These are phyloP conservation scores for Botrytis pseudocinerea DNA, from an alignment of 2,329 filamentous ascomycete genomes.

Conservation along the genomic window DNA sequence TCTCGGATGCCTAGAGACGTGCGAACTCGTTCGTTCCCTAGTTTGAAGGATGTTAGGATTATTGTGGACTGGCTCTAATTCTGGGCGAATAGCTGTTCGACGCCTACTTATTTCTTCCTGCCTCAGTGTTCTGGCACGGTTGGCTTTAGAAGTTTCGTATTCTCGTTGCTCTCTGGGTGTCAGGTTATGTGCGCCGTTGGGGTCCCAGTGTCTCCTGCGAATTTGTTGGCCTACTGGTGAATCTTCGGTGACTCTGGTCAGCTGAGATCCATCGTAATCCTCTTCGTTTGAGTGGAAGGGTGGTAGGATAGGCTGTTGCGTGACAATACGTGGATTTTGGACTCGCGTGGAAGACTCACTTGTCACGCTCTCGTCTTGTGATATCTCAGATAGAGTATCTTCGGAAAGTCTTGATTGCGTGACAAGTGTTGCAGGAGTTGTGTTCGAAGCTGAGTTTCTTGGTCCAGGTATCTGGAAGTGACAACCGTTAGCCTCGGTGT, in stretches of 20 bases:
- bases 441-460: no score
- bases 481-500: background rate
- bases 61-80: background rate
- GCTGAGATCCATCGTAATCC: background rate
- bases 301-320: background rate
- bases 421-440: background rate
- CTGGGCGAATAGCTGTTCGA: background rate
- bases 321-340: background rate
- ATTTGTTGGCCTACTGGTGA: background rate
- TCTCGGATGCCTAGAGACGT: fast-evolving
- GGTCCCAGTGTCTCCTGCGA: background rate
- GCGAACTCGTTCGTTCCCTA: no score
- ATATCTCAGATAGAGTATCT: background rate
- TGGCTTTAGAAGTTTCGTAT: fast-evolving
- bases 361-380: background rate
- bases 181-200: background rate
- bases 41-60: background rate
- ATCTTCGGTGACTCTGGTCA: background rate
- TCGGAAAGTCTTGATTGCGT: background rate
- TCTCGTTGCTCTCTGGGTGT: background rate
- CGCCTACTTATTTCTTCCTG: background rate
- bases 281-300: background rate
- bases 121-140: background rate
- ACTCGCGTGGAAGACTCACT: background rate
- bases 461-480: background rate